A percentile compares a stretch with the other conserved stretches of the same genome.
Evolutionary conservation across 2,329 filamentous ascomycete genomes (phyloP).

Genomic region (Thermoascus crustaceus): DNA sequence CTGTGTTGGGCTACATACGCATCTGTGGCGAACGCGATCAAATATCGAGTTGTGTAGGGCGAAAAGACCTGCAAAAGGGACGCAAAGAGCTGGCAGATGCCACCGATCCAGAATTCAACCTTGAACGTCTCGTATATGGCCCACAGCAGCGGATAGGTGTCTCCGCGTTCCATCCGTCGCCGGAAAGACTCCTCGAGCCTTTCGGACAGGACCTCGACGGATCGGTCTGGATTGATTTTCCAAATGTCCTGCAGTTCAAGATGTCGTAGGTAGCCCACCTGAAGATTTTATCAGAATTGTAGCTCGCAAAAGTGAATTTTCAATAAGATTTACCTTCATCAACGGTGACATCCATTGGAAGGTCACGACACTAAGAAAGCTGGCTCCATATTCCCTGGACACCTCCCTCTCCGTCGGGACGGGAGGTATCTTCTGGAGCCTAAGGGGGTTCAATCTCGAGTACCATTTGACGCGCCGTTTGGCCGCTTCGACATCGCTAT

Average conservation of each 20-base stretch:
- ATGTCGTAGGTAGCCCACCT: slow-evolving; percentile 77
- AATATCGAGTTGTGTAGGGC: slow-evolving; percentile 74
- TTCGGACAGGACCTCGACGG: slow-evolving; percentile 59
- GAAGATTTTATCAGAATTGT: slow-evolving; percentile 37
- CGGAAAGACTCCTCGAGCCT: slow-evolving; percentile 63
- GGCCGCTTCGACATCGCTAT: slow-evolving; percentile 1
- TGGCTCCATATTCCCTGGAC: slow-evolving; percentile 64
- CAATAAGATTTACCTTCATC: slow-evolving; percentile 58
- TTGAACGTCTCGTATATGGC: slow-evolving; percentile 82
- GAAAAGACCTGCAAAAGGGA: slow-evolving; percentile 68
- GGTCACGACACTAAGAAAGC: slow-evolving; percentile 64
- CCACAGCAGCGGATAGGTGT: slow-evolving; percentile 66
- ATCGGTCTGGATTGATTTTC: slow-evolving; percentile 73
- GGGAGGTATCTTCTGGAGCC: slow-evolving; percentile 44
- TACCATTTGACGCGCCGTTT: slow-evolving; percentile 28
- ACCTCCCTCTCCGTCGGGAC: slow-evolving; percentile 45
- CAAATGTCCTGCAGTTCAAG: slow-evolving; percentile 82
- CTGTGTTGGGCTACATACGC: slow-evolving; percentile 60
- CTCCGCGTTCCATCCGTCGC: slow-evolving; percentile 56
- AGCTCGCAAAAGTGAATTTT: slow-evolving; percentile 69
- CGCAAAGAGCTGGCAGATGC: slow-evolving; percentile 64
- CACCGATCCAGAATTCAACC: slow-evolving; percentile 76
- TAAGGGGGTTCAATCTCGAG: slow-evolving; percentile 35
- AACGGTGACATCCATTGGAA: slow-evolving; percentile 88
- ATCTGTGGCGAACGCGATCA: slow-evolving; percentile 76